phyloP scores from a whole-genome alignment of 2,329 filamentous ascomycete genomes.

The Drechslerella coelobrocha region DNA sequence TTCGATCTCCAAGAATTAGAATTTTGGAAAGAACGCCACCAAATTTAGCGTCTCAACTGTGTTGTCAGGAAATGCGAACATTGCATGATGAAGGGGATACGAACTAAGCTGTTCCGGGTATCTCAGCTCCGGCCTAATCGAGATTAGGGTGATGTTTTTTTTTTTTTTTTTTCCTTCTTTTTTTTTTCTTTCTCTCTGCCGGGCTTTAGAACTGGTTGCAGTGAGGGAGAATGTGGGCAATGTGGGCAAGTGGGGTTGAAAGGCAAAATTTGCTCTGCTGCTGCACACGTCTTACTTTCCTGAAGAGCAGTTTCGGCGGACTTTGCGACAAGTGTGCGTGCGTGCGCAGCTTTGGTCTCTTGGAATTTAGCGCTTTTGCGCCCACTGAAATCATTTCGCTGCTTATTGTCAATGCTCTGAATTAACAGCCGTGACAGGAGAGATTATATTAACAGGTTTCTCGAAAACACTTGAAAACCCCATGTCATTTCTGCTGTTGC shows the following conservation, averaged over 20 bases:
- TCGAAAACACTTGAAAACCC: too few relatives aligned
- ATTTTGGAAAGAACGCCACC: slow-evolving; percentile 32
- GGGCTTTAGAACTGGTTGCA: too few relatives aligned
- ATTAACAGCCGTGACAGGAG: too few relatives aligned
- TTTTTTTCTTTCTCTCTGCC: background rate
- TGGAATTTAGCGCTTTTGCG: too few relatives aligned
- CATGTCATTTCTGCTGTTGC: too few relatives aligned
- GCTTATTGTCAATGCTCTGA: too few relatives aligned
- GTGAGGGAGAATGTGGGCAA: background rate
- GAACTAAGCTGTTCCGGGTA: slow-evolving; percentile 3
- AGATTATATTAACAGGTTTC: too few relatives aligned
- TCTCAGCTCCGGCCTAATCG: slow-evolving; percentile 11
- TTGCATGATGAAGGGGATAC: slow-evolving; percentile 6
- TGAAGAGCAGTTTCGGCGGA: too few relatives aligned
- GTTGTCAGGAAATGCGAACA: slow-evolving; percentile 36
- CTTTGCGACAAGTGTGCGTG: too few relatives aligned
- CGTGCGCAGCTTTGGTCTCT: too few relatives aligned
- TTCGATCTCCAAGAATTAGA: slow-evolving; percentile 18
- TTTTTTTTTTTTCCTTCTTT: background rate
- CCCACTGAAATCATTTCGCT: too few relatives aligned
- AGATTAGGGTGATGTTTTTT: slow-evolving; percentile 5
- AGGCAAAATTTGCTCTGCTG: slow-evolving; percentile 1
- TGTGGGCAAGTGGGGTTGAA: background rate
- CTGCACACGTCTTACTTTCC: background rate
- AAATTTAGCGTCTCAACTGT: slow-evolving; percentile 22